A percentile compares a stretch with the other conserved stretches of the same genome.
phyloP scores from a whole-genome alignment of 805 yeast genomes.

The Metschnikowia santaceciliae region DNA sequence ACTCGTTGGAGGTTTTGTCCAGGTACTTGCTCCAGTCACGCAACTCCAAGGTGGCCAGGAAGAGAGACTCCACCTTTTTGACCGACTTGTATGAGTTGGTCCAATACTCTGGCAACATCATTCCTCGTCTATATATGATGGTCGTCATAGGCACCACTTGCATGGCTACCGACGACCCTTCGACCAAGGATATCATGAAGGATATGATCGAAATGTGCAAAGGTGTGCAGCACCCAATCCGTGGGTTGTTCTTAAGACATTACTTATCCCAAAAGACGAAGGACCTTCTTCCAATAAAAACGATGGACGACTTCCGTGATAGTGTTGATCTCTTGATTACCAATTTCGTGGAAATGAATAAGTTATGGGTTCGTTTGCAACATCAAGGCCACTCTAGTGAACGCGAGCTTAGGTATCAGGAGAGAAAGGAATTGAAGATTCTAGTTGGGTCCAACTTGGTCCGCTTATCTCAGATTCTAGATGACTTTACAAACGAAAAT shows the following conservation, averaged over 20 bases:
- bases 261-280: slow-evolving; percentile 83
- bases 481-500: slow-evolving; percentile 50
- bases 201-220: slow-evolving; percentile 98
- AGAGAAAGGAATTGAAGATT: slow-evolving; percentile 84
- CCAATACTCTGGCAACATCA: slow-evolving; percentile 89
- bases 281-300: slow-evolving; percentile 49
- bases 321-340: slow-evolving; percentile 75
- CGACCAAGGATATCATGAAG: slow-evolving; percentile 79
- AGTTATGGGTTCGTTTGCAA: slow-evolving; percentile 93
- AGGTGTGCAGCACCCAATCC: slow-evolving; percentile 92
- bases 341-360: slow-evolving; percentile 96
- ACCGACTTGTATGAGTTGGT: slow-evolving; percentile 92
- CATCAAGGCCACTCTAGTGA: slow-evolving; percentile 93
- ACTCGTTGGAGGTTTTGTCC: slow-evolving; percentile 69
- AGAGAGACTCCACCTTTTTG: slow-evolving; percentile 38
- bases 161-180: slow-evolving; percentile 73
- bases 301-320: slow-evolving; percentile 47
- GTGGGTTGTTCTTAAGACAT: slow-evolving; percentile 88
- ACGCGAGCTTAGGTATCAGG: slow-evolving; percentile 64
- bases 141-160: slow-evolving; percentile 91
- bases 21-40: slow-evolving; percentile 63
- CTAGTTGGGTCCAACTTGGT: slow-evolving; percentile 92
- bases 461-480: slow-evolving; percentile 79
- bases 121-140: slow-evolving; percentile 92
- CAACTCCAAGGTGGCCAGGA: slow-evolving; percentile 49